These are phyloP conservation scores for Cordyceps cateniannulata DNA, from an alignment of 2,329 filamentous ascomycete genomes.

Conservation along the genomic window DNA sequence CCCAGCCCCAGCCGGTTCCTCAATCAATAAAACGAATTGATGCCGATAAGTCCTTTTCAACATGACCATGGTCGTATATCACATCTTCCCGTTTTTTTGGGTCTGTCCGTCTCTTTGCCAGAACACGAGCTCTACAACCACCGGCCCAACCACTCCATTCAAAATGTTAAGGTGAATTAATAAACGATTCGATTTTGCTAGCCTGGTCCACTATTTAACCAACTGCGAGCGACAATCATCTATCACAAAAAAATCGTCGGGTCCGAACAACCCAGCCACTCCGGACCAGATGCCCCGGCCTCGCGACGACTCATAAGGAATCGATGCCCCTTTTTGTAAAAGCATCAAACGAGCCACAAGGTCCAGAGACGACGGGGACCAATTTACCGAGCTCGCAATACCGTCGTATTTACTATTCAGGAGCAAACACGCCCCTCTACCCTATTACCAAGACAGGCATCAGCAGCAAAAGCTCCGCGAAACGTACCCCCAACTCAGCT, in stretches of 20 bases:
- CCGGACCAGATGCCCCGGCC: constrained; percentile 8
- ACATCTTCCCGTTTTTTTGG: too few relatives aligned
- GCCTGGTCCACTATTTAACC: neutral
- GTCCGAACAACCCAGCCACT: neutral
- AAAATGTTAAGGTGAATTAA: too few relatives aligned
- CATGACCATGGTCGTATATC: too few relatives aligned
- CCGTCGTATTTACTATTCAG: too few relatives aligned
- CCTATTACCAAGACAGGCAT: neutral
- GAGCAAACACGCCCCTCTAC: neutral
- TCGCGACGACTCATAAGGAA: neutral
- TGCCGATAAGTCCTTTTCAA: too few relatives aligned
- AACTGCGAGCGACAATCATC: neutral
- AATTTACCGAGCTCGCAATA: neutral
- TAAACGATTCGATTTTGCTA: too few relatives aligned
- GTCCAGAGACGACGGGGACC: neutral
- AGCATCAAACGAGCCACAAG: neutral
- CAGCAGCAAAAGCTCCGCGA: neutral
- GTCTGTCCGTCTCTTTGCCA: too few relatives aligned
- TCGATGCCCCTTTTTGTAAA: neutral
- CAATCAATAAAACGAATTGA: too few relatives aligned
- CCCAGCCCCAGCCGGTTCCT: too few relatives aligned
- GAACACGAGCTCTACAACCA: too few relatives aligned
- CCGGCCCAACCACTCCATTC: too few relatives aligned
- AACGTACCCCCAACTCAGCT: neutral
- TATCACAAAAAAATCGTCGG: neutral